Base-by-base conservation (phyloP, 495 filamentous ascomycete species). In the Podospora didyma region DNA sequence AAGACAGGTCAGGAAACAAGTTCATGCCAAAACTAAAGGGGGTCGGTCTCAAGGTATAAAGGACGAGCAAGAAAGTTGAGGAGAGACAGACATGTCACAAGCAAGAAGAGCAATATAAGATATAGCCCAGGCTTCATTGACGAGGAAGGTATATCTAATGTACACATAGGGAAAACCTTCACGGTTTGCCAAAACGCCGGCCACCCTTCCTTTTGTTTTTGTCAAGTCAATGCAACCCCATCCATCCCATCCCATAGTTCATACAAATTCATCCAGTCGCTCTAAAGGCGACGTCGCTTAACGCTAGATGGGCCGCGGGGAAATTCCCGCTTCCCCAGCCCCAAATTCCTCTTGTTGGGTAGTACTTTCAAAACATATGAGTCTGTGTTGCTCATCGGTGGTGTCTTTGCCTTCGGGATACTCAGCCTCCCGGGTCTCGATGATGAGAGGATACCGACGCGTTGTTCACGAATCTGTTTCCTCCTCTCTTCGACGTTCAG, bases 401-500 rank as follows among this genome's bases (percentile, higher is more conserved):
- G 58, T 63, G 63, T 10, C 46, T 19, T 57, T 35, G 44, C 51
- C 57, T 59, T 47, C n/a, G 58, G 53, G 54, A 64, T 65, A 64
- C 63, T 48, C 24, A 47, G 46, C 46, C 53, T 62, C 45, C 62
- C 61, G 51, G 50, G 63, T 59, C 60, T 62, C 60, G 62, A 62
- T 23, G 53, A 54, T 57, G 62, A 62, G 20, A 49, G 52, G 34
- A 53, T 26, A 51, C 34, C 48, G 53, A 61, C 47, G 46, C 65
- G 55, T n/a, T n/a, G n/a, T 21, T 62, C 39, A 55, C 60, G 61
- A 50, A 66, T 61, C 46, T 62, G 42, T 16, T 64, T 50, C 49
- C 60, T 73, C 67, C 75, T 65, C 71, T 77, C 69, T 62, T 78
- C 74, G 62, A 79, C 71, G 60, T 63, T 67, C 51, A 79, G 70